A percentile compares a stretch with the other conserved stretches of the same genome.
These are phyloP conservation scores for Prunus mume DNA, from an alignment of 306 rosid genomes.

Conservation along the genomic window DNA sequence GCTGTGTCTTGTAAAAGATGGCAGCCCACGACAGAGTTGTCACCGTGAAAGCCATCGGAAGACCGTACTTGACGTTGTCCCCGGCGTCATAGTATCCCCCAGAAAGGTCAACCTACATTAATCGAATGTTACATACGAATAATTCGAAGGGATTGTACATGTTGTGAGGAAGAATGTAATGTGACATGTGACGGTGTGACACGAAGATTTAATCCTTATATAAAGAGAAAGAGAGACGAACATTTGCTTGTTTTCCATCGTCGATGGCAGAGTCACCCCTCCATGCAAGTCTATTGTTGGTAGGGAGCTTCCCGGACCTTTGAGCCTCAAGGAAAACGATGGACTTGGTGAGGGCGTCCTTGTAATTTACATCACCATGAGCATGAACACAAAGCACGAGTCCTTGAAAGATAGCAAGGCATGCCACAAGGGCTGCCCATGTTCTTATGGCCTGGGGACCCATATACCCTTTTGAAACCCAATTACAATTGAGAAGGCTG, in stretches of 20 bases:
- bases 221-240: not conserved
- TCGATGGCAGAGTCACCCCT: slow-evolving; percentile 86
- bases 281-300: slow-evolving; percentile 63
- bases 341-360: slow-evolving; percentile 83
- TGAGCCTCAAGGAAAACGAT: slow-evolving; percentile 86
- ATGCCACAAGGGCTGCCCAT: slow-evolving; percentile 27
- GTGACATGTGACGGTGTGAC: not conserved
- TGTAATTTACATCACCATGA: slow-evolving; percentile 47
- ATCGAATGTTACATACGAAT: too few relatives aligned
- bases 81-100: slow-evolving; percentile 99
- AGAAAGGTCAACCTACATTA: slow-evolving; percentile 53
- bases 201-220: not conserved
- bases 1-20: slow-evolving; percentile 42
- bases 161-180: not conserved
- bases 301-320: slow-evolving; percentile 94
- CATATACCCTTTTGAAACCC: not conserved
- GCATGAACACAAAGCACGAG: slow-evolving; percentile 35
- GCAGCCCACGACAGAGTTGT: slow-evolving; percentile 87
- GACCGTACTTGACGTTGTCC: slow-evolving; percentile 90
- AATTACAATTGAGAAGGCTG: not conserved
- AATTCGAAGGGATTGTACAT: too few relatives aligned
- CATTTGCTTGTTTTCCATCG: slow-evolving; percentile 66
- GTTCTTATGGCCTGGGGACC: not conserved
- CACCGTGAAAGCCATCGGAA: slow-evolving; percentile 91
- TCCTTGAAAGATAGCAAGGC: slow-evolving; percentile 52